Conservation (phyloP, 2,329 filamentous ascomycete species). For the Coniochaeta sp. region DNA sequence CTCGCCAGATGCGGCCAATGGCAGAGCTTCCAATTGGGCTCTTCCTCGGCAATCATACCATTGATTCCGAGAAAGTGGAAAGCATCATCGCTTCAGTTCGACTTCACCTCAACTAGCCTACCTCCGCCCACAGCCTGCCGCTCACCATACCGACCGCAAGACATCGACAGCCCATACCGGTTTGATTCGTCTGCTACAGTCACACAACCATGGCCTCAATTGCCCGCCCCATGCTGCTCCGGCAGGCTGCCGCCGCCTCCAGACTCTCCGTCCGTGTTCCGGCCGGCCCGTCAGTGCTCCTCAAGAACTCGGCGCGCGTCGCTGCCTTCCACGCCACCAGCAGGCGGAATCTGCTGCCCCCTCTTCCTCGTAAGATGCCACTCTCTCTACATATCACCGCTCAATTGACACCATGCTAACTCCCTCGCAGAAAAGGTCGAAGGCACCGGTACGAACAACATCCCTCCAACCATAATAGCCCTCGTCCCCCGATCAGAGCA, state of each 20-base stretch:
- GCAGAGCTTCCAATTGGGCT: conserved; percentile 31
- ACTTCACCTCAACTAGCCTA: not conserved
- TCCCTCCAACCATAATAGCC: conserved; percentile 4
- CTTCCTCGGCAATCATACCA: conserved; percentile 41
- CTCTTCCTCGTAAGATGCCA: conserved; percentile 74
- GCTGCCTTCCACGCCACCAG: conserved; percentile 84
- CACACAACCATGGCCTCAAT: conserved; percentile 42
- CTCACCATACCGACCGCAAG: conserved; percentile 3
- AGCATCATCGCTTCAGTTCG: conserved; percentile 19
- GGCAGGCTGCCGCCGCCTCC: conserved; percentile 33
- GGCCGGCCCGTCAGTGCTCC: conserved; percentile 19
- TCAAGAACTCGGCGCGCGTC: conserved; percentile 42
- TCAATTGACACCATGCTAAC: conserved; percentile 33
- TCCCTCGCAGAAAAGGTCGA: conserved; percentile 56
- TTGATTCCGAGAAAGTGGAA: not conserved
- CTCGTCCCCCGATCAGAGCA: conserved; percentile 3
- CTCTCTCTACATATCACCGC: not conserved
- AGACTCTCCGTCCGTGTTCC: conserved; percentile 10
- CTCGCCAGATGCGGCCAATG: conserved; percentile 31
- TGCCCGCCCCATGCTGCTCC: conserved; percentile 46
- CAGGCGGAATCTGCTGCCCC: conserved; percentile 69
- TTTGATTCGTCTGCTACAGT: conserved; percentile 11
- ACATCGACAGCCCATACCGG: not conserved
- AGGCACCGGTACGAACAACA: conserved; percentile 57
- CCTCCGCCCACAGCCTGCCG: conserved; percentile 4